A percentile compares a stretch with the other conserved stretches of the same genome.
Evolutionary conservation across 2,329 filamentous ascomycete species (phyloP).

Genomic region (Lasiodiplodia sp.): DNA sequence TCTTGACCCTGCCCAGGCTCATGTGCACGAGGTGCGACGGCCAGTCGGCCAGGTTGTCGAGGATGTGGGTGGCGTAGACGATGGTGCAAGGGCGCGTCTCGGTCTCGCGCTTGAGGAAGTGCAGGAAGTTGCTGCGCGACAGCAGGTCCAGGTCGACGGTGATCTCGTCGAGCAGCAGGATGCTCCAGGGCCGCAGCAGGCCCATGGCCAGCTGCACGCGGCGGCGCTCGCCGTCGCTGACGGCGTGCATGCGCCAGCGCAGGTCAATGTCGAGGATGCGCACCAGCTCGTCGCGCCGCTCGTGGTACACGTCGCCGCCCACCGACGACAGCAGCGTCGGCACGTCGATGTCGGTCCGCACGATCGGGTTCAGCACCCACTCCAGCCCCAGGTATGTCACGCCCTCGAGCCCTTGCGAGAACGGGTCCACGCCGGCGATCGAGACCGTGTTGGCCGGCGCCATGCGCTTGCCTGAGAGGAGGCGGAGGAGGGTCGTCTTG

Average conservation of each 20-base stretch:
- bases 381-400: slow-evolving; percentile 97
- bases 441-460: slow-evolving; percentile 77
- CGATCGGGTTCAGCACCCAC: slow-evolving; percentile 97
- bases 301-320: slow-evolving; percentile 83
- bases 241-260: slow-evolving; percentile 93
- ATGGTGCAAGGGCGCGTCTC: slow-evolving; percentile 84
- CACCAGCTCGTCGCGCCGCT: slow-evolving; percentile 85
- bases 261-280: slow-evolving; percentile 90
- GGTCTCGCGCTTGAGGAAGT: slow-evolving; percentile 87
- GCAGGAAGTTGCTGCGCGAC: slow-evolving; percentile 82
- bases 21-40: slow-evolving; percentile 96
- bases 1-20: slow-evolving; percentile 86
- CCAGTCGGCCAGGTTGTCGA: slow-evolving; percentile 95
- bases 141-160: slow-evolving; percentile 95
- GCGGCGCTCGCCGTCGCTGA: slow-evolving; percentile 89
- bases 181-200: slow-evolving; percentile 86
- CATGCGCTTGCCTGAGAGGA: slow-evolving; percentile 93
- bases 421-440: slow-evolving; percentile 87
- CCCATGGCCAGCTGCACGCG: slow-evolving; percentile 97
- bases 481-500: slow-evolving; percentile 94
- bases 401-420: slow-evolving; percentile 86
- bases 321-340: slow-evolving; percentile 83
- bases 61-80: slow-evolving; percentile 96
- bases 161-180: slow-evolving; percentile 92
- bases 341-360: slow-evolving; percentile 93